A percentile compares a stretch with the other conserved stretches of the same genome.
These are phyloP conservation scores for Urostyla sp. DNA, from an alignment of 73 alveolate species.

Conservation along the genomic window DNA sequence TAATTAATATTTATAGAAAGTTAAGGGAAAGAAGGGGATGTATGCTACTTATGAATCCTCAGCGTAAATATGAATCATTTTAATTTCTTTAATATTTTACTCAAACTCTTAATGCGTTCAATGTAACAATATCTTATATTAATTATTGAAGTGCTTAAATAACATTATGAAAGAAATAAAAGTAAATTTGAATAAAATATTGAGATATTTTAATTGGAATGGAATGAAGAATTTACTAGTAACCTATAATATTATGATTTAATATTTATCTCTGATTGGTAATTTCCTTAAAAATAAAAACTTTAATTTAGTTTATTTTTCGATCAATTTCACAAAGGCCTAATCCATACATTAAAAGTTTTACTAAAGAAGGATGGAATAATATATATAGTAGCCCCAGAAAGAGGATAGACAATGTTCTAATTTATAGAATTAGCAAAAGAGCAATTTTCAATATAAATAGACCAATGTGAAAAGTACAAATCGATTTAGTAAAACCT, in stretches of 20 bases:
- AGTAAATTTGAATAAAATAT: not conserved
- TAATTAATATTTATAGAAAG: too few relatives aligned
- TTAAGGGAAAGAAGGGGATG: too few relatives aligned
- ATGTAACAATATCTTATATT: slow-evolving; percentile 7
- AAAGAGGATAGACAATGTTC: slow-evolving; percentile 20
- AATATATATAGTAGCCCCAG: slow-evolving; percentile 28
- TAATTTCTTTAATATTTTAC: too few relatives aligned
- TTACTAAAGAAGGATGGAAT: not conserved
- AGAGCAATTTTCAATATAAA: not conserved
- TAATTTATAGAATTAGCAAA: slow-evolving; percentile 19
- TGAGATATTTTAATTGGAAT: not conserved
- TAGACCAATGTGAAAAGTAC: slow-evolving; percentile 1
- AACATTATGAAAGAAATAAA: slow-evolving; percentile 2
- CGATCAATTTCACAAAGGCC: slow-evolving; percentile 17
- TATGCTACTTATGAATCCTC: too few relatives aligned
- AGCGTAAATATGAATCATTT: too few relatives aligned
- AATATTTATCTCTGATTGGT: slow-evolving; percentile 51
- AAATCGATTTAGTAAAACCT: too few relatives aligned
- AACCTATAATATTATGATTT: not conserved
- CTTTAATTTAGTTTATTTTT: slow-evolving; percentile 21
- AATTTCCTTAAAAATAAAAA: not conserved
- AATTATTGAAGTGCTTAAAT: not conserved
- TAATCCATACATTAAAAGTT: slow-evolving; percentile 1
- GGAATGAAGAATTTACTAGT: not conserved
- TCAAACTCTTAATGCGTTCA: slow-evolving; percentile 52